Evolutionary conservation across 306 rosid species (phyloP), one percentile per base, ranked within the genome.

Genomic region (Sicyos edulis): DNA sequence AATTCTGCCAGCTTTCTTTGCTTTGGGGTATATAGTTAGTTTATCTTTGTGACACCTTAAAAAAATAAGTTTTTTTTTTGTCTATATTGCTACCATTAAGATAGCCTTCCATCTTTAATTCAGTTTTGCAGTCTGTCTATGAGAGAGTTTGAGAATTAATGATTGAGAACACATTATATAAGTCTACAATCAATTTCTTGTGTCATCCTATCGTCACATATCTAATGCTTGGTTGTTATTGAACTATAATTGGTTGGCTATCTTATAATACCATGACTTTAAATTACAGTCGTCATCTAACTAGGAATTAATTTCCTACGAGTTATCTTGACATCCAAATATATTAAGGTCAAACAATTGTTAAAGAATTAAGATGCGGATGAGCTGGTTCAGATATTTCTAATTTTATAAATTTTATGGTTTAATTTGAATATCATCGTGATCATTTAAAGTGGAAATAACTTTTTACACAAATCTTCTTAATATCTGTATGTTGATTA

Each of bases 11-110:
- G 59, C 59, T 49, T 69, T 13, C 24, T 32, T 32, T 32, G 37
- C 37, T 44, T 68, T 68, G 56, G 72, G 59, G 72, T 69, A 51
- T 69, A 69, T 69, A 50, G 73, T 69, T 69, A 69, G 73, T 63
- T 37, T 26, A 68, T 68, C 55, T 22, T 68, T 22, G 57, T 13
- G 37, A 21, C 40, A 67, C 44, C 71, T 12, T 22, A 42, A 21
- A 47, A 45, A 69, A 69, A 69, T 47, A 69, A 69, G 73, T 69
- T 69, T 24, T 50, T 24, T 69, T 47, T 42, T 52, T 69, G 73
- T 51, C 54, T 50, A 69, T 69, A 69, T 69, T 51, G 73, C 14
- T 22, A 47, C 56, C 71, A 10, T 10, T 14, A 49, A 47, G 73
- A 22, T 45, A 67, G 73, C 45, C 55, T 69, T 69, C 73, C 73